These are phyloP conservation scores for Colletotrichum caudatum DNA, from an alignment of 2,329 filamentous ascomycete species.

Conservation along the genomic window DNA sequence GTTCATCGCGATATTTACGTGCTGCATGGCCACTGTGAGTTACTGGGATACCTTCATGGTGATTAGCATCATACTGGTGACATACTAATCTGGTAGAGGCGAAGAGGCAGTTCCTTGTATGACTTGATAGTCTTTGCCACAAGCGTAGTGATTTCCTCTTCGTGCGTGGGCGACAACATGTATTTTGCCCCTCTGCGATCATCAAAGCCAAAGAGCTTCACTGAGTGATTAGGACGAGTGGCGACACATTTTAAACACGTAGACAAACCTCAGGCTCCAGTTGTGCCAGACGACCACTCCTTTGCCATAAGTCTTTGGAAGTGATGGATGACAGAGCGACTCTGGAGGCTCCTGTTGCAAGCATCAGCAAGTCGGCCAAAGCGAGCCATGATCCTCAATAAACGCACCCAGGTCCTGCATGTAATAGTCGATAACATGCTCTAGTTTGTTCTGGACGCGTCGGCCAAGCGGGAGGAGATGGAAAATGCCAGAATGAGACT, in stretches of 20 bases:
- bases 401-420: constrained; percentile 80
- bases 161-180: constrained; percentile 91
- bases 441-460: constrained; percentile 89
- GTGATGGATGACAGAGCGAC: constrained; percentile 87
- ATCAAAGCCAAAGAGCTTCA: constrained; percentile 79
- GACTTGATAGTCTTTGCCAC: constrained; percentile 80
- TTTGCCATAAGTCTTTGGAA: constrained; percentile 84
- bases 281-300: constrained; percentile 82
- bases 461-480: constrained; percentile 90
- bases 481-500: constrained; percentile 91
- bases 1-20: constrained; percentile 94
- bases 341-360: constrained; percentile 77
- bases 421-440: constrained; percentile 86
- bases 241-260: not conserved
- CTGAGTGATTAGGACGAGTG: constrained; percentile 41
- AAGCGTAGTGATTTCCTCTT: constrained; percentile 92
- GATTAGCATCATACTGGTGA: no score
- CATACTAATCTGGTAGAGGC: constrained; percentile 90
- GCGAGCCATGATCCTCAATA: not conserved
- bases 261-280: constrained; percentile 76
- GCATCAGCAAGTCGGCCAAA: not conserved
- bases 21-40: constrained; percentile 59
- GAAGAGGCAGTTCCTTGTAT: constrained; percentile 86
- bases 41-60: not conserved
- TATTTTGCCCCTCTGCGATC: constrained; percentile 83